Percentiles rank a stretch among this genome's conserved stretches.
phyloP scores from a whole-genome alignment of 345 rosid species.

The Gossypium mustelinum region DNA sequence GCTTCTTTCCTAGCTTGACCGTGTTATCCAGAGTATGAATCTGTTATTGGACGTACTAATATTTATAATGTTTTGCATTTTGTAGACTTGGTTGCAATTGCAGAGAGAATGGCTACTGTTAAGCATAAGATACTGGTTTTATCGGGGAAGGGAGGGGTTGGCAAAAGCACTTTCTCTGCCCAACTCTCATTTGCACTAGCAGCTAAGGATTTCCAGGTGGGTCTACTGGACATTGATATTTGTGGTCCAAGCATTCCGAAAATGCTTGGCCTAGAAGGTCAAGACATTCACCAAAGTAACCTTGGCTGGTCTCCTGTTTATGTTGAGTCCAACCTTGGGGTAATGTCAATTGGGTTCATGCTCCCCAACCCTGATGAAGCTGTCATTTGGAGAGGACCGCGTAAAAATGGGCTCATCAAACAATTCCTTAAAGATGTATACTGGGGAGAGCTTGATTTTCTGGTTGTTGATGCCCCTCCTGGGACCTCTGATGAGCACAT shows the following conservation, averaged over 20 bases:
- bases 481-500: slow-evolving; percentile 97
- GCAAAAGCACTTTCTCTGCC: slow-evolving; percentile 93
- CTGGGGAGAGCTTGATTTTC: slow-evolving; percentile 91
- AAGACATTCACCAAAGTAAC: slow-evolving; percentile 94
- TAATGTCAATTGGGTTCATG: slow-evolving; percentile 96
- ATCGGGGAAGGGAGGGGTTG: slow-evolving; percentile 96
- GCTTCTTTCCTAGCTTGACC: slow-evolving; percentile 49
- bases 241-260: slow-evolving; percentile 98
- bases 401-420: slow-evolving; percentile 89
- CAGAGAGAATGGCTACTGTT: slow-evolving; percentile 91
- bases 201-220: slow-evolving; percentile 84
- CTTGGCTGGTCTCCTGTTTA: slow-evolving; percentile 97
- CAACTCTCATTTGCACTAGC: slow-evolving; percentile 86
- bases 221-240: slow-evolving; percentile 81
- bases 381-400: slow-evolving; percentile 95
- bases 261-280: slow-evolving; percentile 91
- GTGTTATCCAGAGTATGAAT: slow-evolving; percentile 60
- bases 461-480: slow-evolving; percentile 93
- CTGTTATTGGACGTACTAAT: neutral
- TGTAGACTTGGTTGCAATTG: slow-evolving; percentile 85
- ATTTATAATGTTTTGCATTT: slow-evolving; percentile 8
- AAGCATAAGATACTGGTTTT: slow-evolving; percentile 84
- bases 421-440: slow-evolving; percentile 87
- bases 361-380: slow-evolving; percentile 91
- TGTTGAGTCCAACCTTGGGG: slow-evolving; percentile 91